These are phyloP conservation scores for Xylaria sp. DNA, from an alignment of 2,329 filamentous ascomycete species.

Conservation along the genomic window DNA sequence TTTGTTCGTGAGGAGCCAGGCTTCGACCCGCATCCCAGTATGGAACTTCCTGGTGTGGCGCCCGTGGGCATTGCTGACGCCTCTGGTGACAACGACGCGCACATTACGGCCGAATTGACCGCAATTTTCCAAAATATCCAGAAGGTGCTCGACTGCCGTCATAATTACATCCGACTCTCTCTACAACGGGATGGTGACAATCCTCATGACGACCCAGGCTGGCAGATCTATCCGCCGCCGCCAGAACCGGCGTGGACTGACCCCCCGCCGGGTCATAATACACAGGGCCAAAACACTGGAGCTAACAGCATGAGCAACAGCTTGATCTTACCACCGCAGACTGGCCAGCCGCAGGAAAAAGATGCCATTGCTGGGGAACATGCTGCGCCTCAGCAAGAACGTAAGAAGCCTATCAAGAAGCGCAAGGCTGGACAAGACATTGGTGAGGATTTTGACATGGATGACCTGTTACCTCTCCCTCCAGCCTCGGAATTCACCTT, in stretches of 20 bases:
- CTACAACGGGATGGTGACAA: slow-evolving; percentile 86
- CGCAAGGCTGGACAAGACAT: slow-evolving; percentile 91
- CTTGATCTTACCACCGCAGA: slow-evolving; percentile 53
- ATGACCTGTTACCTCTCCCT: slow-evolving; percentile 80
- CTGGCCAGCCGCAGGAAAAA: slow-evolving; percentile 45
- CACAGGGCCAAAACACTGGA: slow-evolving; percentile 52
- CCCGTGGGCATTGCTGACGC: slow-evolving; percentile 73
- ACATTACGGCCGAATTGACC: slow-evolving; percentile 84
- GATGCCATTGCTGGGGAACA: slow-evolving; percentile 27
- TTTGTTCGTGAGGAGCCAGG: slow-evolving; percentile 32
- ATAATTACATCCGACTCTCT: slow-evolving; percentile 89
- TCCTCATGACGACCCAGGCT: slow-evolving; percentile 83
- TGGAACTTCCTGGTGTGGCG: slow-evolving; percentile 66
- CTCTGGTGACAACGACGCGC: slow-evolving; percentile 77
- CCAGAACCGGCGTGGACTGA: slow-evolving; percentile 89
- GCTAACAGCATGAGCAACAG: slow-evolving; percentile 62
- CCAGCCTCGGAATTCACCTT: slow-evolving; percentile 77
- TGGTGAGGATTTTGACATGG: slow-evolving; percentile 89
- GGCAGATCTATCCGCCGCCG: slow-evolving; percentile 91
- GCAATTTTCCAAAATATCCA: slow-evolving; percentile 92
- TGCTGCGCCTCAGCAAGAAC: slow-evolving; percentile 51
- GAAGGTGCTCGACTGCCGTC: slow-evolving; percentile 84
- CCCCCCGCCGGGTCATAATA: slow-evolving; percentile 56
- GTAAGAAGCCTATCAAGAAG: slow-evolving; percentile 65
- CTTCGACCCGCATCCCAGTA: slow-evolving; percentile 41